These are phyloP conservation scores for Marasmius sp. DNA, from an alignment of 1,284 basidiomycete genomes.

Conservation along the genomic window DNA sequence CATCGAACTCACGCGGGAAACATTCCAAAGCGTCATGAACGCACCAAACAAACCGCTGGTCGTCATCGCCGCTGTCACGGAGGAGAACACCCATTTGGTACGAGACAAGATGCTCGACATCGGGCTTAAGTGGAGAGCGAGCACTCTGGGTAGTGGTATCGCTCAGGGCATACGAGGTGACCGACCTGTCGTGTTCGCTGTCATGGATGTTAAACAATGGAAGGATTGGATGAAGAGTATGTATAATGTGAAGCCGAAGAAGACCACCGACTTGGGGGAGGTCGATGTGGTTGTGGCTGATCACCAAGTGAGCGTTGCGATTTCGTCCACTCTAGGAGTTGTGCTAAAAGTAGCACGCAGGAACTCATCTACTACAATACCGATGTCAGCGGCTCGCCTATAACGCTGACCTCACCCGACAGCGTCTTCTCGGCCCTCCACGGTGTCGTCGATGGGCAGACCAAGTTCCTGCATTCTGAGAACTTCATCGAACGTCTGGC, in stretches of 20 bases:
- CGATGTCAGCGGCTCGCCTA: slow-evolving; percentile 48
- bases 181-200: slow-evolving; percentile 69
- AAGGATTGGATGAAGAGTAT: slow-evolving; percentile 84
- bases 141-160: slow-evolving; percentile 37
- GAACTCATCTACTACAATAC: slow-evolving; percentile 67
- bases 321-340: neutral
- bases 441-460: slow-evolving; percentile 56
- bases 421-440: slow-evolving; percentile 75
- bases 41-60: slow-evolving; percentile 72
- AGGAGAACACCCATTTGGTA: slow-evolving; percentile 39
- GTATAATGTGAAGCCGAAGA: slow-evolving; percentile 61
- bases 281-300: slow-evolving; percentile 75
- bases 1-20: slow-evolving; percentile 69
- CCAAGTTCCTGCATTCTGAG: slow-evolving; percentile 66
- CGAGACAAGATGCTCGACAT: slow-evolving; percentile 51
- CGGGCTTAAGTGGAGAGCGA: slow-evolving; percentile 64
- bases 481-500: slow-evolving; percentile 68
- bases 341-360: slow-evolving; percentile 32
- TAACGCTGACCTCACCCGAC: slow-evolving; percentile 51
- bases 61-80: slow-evolving; percentile 62
- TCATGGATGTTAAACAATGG: slow-evolving; percentile 85
- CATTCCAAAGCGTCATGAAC: slow-evolving; percentile 83
- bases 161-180: slow-evolving; percentile 1
- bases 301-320: slow-evolving; percentile 58
- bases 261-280: slow-evolving; percentile 35